These are phyloP conservation scores for Coemansia sp. DNA, from an alignment of 192 early-diverging fungal species.

Conservation along the genomic window DNA sequence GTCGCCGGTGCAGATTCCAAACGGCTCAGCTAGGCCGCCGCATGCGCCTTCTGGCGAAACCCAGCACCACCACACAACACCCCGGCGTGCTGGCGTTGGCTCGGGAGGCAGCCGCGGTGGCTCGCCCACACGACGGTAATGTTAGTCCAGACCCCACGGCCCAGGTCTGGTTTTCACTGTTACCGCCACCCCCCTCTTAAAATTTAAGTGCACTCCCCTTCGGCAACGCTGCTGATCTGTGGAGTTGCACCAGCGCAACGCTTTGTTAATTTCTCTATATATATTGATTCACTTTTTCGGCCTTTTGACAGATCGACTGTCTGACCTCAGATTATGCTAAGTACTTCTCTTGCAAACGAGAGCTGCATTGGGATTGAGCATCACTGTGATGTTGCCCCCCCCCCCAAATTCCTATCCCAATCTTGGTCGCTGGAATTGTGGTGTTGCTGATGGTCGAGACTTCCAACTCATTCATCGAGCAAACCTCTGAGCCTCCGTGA, in stretches of 20 bases:
- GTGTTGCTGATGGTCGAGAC: too few relatives aligned
- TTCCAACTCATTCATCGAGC: too few relatives aligned
- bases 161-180: not conserved
- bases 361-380: too few relatives aligned
- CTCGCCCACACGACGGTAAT: conserved; percentile 23
- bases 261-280: not conserved
- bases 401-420: not conserved
- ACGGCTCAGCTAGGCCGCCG: not conserved
- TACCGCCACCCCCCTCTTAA: not conserved
- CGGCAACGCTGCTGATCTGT: not conserved
- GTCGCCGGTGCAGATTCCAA: conserved; percentile 15
- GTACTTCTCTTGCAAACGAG: too few relatives aligned
- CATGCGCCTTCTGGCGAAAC: conserved; percentile 6
- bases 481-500: too few relatives aligned
- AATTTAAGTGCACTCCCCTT: not conserved
- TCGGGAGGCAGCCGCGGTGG: conserved; percentile 22
- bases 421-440: too few relatives aligned
- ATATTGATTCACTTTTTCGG: not conserved
- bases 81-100: conserved; percentile 16
- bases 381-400: too few relatives aligned
- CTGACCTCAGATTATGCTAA: too few relatives aligned
- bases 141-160: not conserved
- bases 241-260: not conserved
- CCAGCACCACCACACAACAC: conserved; percentile 9
- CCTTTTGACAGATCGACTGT: not conserved